phyloP scores from a whole-genome alignment of 176 grass and related monocot species.

The Ensete glaucum region DNA sequence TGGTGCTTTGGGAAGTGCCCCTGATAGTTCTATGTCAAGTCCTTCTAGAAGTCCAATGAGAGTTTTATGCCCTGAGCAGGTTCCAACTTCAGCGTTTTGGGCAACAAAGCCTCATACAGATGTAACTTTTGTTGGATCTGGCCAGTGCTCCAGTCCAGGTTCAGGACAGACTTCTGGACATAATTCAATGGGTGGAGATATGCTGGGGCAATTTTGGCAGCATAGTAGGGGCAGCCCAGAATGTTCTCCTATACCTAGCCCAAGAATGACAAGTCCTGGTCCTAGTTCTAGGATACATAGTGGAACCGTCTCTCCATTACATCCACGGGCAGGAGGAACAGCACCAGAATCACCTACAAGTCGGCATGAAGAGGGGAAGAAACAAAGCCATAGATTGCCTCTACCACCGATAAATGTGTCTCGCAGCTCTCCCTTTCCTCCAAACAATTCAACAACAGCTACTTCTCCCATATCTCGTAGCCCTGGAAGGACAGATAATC shows the following conservation, averaged over 20 bases:
- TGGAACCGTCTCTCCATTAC: slow-evolving; percentile 80
- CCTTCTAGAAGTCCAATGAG: slow-evolving; percentile 79
- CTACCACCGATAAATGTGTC: slow-evolving; percentile 78
- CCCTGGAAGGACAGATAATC: slow-evolving; percentile 84
- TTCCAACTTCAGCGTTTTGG: slow-evolving; percentile 83
- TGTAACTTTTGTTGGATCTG: slow-evolving; percentile 81
- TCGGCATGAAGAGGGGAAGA: slow-evolving; percentile 58
- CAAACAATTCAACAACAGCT: slow-evolving; percentile 67
- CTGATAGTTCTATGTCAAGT: slow-evolving; percentile 90
- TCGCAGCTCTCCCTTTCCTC: slow-evolving; percentile 52
- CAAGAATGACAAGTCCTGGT: slow-evolving; percentile 90
- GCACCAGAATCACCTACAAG: slow-evolving; percentile 77
- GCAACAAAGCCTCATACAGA: slow-evolving; percentile 64
- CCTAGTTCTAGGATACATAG: slow-evolving; percentile 96
- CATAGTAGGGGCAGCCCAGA: slow-evolving; percentile 85
- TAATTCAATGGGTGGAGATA: slow-evolving; percentile 97
- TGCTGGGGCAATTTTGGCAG: slow-evolving; percentile 84
- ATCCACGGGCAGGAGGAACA: slow-evolving; percentile 76
- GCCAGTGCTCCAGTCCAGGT: slow-evolving; percentile 95
- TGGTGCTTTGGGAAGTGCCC: slow-evolving; percentile 64
- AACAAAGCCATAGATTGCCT: slow-evolving; percentile 81
- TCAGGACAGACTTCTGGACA: slow-evolving; percentile 97
- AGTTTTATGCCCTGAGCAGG: slow-evolving; percentile 68
- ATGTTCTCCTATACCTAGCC: slow-evolving; percentile 85
- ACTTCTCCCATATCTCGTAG: slow-evolving; percentile 58